Base-by-base conservation (phyloP, 495 filamentous ascomycete genomes). In the Podospora pseudoanserina region DNA sequence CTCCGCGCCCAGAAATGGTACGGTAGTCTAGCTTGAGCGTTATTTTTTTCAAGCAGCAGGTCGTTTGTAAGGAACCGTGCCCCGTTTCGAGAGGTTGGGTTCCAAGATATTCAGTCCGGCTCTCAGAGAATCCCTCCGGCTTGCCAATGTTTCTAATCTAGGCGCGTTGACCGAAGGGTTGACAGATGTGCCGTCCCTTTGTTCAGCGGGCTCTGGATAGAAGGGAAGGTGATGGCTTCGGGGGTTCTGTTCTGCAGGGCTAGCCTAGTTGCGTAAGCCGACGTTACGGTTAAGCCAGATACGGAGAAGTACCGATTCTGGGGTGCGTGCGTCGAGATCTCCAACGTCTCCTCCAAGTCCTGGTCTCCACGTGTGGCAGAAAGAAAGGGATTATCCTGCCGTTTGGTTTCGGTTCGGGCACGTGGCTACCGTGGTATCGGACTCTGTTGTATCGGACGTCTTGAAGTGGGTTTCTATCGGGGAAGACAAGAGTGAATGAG, bases 281-380 rank as follows among this genome's bases (percentile, higher is more conserved):
- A 58, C 55, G 5, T 9, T n/a, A 11, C 4, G 18, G n/a, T 11
- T 20, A 58, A 58, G 23, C 55, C 55, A 0, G 55, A 58, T 23
- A 19, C 5, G 23, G 55, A 6, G 5, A 58, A 58, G 55, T 23
- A 19, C 63, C 63, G 63, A 64, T 53, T 34, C 60, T 30, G 66
- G 66, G 60, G 61, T 55, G 58, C 32, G 66, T 65, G 60, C 67
- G 67, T 69, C 63, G 60, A 61, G n/a, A 23, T 63, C 54, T 61
- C 59, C 30, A 49, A 49, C 39, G 39, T 49, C 39, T 49, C 39
- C 39, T 49, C 9, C 39, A 49, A 49, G 39, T 49, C 39, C 39
- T 49, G 39, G 39, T 49, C 39, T 49, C 39, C 39, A 49, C 39
- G 39, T 49, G 9, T 49, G n/a, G 55, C n/a, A 20, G 55, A 58